phyloP scores from a whole-genome alignment of 139 green algal genomes.

The Coelastrella sp. region DNA sequence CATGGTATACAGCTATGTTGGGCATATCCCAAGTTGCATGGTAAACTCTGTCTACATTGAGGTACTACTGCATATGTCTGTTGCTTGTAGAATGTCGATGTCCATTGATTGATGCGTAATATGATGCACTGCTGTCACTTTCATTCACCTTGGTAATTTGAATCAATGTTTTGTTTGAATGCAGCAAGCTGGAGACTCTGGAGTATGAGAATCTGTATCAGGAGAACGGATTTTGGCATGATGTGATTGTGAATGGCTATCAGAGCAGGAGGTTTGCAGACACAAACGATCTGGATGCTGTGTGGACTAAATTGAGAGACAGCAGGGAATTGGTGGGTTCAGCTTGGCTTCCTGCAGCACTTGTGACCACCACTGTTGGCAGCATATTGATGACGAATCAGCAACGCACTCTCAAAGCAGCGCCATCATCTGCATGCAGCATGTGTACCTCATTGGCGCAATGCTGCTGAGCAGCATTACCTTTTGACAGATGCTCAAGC shows the following conservation, averaged over 20 bases:
- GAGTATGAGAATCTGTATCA: constrained; percentile 67
- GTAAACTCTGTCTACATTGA: too few relatives aligned
- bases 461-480: too few relatives aligned
- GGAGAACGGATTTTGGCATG: constrained; percentile 83
- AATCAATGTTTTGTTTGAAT: background rate
- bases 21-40: too few relatives aligned
- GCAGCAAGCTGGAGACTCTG: constrained; percentile 23
- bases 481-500: too few relatives aligned
- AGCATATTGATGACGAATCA: background rate
- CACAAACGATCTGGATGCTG: constrained; percentile 61
- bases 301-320: constrained; percentile 58
- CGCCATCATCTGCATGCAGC: too few relatives aligned
- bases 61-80: too few relatives aligned
- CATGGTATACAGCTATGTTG: too few relatives aligned
- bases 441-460: too few relatives aligned
- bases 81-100: too few relatives aligned
- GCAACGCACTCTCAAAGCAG: background rate
- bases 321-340: constrained; percentile 48
- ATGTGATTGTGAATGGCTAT: constrained; percentile 60
- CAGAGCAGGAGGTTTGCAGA: constrained; percentile 57
- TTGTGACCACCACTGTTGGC: background rate
- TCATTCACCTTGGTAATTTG: background rate
- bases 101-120: too few relatives aligned
- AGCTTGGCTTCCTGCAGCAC: background rate
- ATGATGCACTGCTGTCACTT: too few relatives aligned